Evolutionary conservation across 164 flowering plant species (phyloP), one percentile per base, ranked within the genome.

Genomic region (Magnolia sinica): DNA sequence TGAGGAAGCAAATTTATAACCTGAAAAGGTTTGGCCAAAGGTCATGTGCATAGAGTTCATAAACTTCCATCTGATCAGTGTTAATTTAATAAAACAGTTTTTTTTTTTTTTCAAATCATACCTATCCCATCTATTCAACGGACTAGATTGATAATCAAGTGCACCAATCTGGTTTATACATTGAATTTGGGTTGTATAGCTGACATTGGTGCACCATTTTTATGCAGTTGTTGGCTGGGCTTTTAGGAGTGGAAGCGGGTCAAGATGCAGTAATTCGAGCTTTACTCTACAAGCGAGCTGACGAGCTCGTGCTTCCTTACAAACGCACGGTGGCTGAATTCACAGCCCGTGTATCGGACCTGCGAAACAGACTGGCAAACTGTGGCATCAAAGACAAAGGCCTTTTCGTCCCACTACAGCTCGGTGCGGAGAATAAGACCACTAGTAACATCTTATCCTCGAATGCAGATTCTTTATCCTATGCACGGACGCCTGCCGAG

Each of bases 371-470:
- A 20, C 50, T 73, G 22, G 81, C 22, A 1, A 19, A 7, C n/a
- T 72, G 81, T 31, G 81, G 84, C 19, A 69, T 76, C 67, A 78
- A 81, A 64, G 81, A 78, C 24, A 73, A 81, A 73, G 81, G 79
- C 16, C 63, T 81, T 59, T 1, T 76, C 2, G 84, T 81, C 7
- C 75, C 81, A 2, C 58, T 7, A 8, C 50, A 73, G 72, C 23
- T 76, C 8, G 83, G 83, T 1, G 79, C 81, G 16, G 79, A 81
- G 73, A 65, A 70, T 7, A 37, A 50, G 64, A 81, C 72, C 0
- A 37, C 74, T 18, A 76, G 72, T 18, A 78, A 78, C 13, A 29
- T 72, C 23, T 20, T 77, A 51, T 64, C 75, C 0, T 75, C 74
- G 0, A 61, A 77, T 22, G 13, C 20, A 2, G 22, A 77, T 31